phyloP scores from a whole-genome alignment of 2,329 filamentous ascomycete species.

The Pseudogymnoascus sp. region DNA sequence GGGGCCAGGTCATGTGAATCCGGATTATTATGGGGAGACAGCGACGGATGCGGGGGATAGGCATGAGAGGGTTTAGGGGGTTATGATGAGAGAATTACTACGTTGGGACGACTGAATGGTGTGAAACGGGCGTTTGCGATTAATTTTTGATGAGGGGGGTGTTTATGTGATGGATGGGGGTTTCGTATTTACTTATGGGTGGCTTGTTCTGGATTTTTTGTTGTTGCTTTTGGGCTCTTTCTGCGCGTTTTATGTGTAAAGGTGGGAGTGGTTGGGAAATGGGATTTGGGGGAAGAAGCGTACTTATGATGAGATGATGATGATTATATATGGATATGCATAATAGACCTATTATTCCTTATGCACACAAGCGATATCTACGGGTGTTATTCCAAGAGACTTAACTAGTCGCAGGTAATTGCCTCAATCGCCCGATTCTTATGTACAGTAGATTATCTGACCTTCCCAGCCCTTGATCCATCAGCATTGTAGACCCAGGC shows the following conservation, averaged over 20 bases:
- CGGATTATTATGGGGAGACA: background rate
- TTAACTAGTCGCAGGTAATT: background rate
- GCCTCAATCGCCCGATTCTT: background rate
- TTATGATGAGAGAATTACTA: background rate
- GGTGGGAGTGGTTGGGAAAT: background rate
- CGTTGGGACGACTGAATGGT: background rate
- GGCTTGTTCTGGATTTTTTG: background rate
- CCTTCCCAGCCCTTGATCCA: background rate
- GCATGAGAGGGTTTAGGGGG: background rate
- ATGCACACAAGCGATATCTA: background rate
- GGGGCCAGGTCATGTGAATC: background rate
- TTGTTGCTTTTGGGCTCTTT: background rate
- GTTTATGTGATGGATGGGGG: background rate
- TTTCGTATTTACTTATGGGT: background rate
- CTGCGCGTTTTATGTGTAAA: background rate
- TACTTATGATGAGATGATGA: background rate
- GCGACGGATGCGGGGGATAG: background rate
- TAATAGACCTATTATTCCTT: background rate
- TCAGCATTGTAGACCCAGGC: background rate
- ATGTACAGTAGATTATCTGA: background rate
- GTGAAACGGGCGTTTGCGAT: background rate
- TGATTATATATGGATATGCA: conserved; percentile 7
- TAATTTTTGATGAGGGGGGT: background rate
- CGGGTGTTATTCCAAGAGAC: background rate
- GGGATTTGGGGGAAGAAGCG: background rate